phyloP scores from a whole-genome alignment of 345 rosid genomes.

The Populus ilicifolia region DNA sequence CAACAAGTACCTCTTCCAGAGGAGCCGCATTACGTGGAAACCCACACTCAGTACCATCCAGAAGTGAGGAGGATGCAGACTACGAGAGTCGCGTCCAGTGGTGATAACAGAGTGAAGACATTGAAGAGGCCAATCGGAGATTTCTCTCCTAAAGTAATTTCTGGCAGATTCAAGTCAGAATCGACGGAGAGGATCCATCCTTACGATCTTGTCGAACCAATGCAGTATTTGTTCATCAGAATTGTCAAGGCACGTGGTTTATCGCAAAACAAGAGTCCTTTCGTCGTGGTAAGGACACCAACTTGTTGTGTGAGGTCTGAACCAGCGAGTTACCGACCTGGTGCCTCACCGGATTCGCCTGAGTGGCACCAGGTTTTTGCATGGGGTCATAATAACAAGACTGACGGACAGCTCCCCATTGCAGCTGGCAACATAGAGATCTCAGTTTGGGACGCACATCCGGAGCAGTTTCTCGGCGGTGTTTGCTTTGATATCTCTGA shows the following conservation, averaged over 20 bases:
- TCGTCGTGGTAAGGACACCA: conserved; percentile 58
- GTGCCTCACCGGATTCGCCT: conserved; percentile 56
- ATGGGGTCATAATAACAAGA: conserved; percentile 39
- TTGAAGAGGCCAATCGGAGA: conserved; percentile 56
- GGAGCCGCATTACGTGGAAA: conserved; percentile 14
- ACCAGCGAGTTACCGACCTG: conserved; percentile 53
- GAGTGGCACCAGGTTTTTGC: conserved; percentile 93
- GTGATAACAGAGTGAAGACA: conserved; percentile 56
- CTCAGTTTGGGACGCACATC: conserved; percentile 71
- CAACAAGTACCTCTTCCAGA: conserved; percentile 9
- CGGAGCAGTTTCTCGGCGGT: conserved; percentile 82
- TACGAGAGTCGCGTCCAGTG: conserved; percentile 14
- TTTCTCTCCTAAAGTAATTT: conserved; percentile 64
- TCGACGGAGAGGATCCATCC: conserved; percentile 50
- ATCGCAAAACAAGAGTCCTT: conserved; percentile 54
- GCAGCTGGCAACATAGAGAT: conserved; percentile 63
- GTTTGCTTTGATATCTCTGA: conserved; percentile 84
- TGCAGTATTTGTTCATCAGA: conserved; percentile 72
- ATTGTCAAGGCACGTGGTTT: conserved; percentile 80
- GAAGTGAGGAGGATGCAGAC: conserved; percentile 77
- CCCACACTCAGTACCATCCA: conserved; percentile 33
- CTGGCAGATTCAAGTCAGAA: conserved; percentile 31
- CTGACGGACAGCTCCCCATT: conserved; percentile 22
- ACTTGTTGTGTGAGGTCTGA: conserved; percentile 45
- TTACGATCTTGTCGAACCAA: conserved; percentile 80